phyloP scores from a whole-genome alignment of 257 asterid species.

The Solanum paucissectum region DNA sequence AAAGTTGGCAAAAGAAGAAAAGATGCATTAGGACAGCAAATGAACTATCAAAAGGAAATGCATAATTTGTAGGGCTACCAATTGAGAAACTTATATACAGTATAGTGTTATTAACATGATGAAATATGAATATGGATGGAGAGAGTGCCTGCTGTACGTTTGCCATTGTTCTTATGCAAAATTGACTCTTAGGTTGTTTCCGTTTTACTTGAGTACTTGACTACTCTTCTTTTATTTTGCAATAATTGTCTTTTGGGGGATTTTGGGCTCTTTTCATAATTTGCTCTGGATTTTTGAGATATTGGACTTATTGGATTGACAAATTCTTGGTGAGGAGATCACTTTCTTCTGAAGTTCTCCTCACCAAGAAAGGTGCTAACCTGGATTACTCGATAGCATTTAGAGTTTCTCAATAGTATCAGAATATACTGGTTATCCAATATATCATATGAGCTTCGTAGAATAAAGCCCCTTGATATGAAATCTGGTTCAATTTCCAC shows the following conservation, averaged over 20 bases:
- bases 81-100: not conserved
- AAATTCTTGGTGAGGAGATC: not conserved
- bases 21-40: not conserved
- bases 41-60: not conserved
- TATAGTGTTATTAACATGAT: not conserved
- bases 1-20: not conserved
- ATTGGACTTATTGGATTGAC: not conserved
- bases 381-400: slow-evolving; percentile 51
- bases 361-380: slow-evolving; percentile 30
- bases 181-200: not conserved
- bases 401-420: slow-evolving; percentile 39
- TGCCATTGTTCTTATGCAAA: not conserved
- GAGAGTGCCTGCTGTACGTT: not conserved
- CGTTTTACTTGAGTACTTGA: not conserved
- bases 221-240: not conserved
- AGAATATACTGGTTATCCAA: slow-evolving; percentile 44
- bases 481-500: slow-evolving; percentile 29
- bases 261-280: not conserved
- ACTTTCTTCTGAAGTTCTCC: slow-evolving; percentile 52
- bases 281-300: not conserved
- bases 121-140: not conserved
- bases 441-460: slow-evolving; percentile 25
- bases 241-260: not conserved
- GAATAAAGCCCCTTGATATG: slow-evolving; percentile 31
- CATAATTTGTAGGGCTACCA: not conserved